phyloP scores from a whole-genome alignment of 495 filamentous ascomycete genomes.

The Terfezia boudieri region DNA sequence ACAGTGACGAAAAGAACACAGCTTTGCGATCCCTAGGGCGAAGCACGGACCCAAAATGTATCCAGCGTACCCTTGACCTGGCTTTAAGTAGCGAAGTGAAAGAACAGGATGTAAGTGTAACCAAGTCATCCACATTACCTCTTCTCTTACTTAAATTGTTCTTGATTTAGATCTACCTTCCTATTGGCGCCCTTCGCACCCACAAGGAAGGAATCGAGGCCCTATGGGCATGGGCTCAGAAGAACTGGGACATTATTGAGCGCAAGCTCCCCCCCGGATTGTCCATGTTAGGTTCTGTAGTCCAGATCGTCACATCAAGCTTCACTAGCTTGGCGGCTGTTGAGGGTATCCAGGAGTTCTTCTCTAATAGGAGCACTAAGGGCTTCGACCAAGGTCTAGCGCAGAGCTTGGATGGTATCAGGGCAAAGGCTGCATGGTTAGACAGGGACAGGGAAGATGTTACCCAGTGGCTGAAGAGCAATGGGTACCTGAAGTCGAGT shows the following conservation, averaged over 20 bases:
- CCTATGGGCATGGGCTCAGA: constrained; percentile 61
- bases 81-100: constrained; percentile 68
- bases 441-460: constrained; percentile 35
- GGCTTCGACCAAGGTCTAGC: constrained; percentile 40
- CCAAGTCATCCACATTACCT: background rate
- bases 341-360: constrained; percentile 58
- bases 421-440: constrained; percentile 37
- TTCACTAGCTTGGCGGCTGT: constrained; percentile 60
- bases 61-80: constrained; percentile 54
- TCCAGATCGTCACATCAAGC: constrained; percentile 59
- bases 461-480: constrained; percentile 27
- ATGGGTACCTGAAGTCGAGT: constrained; percentile 13
- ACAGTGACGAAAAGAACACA: constrained; percentile 88
- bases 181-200: constrained; percentile 49
- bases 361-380: constrained; percentile 56
- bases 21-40: constrained; percentile 71
- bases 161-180: constrained; percentile 47
- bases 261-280: constrained; percentile 61
- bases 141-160: background rate
- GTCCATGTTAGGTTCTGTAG: constrained; percentile 65
- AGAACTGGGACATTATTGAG: constrained; percentile 63
- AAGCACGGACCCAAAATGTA: constrained; percentile 51
- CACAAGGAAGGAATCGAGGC: constrained; percentile 59
- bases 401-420: constrained; percentile 37
- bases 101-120: constrained; percentile 44